phyloP scores from a whole-genome alignment of 2,329 filamentous ascomycete species.

The Paecilomyces niveus region DNA sequence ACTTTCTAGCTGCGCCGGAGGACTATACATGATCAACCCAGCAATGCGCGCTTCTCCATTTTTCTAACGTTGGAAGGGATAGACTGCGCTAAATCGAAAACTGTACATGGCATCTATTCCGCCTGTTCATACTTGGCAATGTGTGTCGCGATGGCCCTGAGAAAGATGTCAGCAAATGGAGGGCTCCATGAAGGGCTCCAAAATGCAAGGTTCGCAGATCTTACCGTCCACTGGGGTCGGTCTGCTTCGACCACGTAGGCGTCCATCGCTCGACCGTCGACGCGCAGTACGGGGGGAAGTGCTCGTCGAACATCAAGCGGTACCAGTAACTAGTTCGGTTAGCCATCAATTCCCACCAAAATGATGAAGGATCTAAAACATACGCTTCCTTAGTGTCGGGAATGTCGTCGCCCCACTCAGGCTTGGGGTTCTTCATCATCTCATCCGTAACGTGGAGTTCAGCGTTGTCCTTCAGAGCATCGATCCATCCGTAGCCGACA shows the following conservation, averaged over 20 bases:
- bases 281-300: conserved; percentile 88
- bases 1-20: not conserved
- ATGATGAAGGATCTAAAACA: conserved; percentile 23
- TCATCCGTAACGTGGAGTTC: conserved; percentile 87
- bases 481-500: conserved; percentile 98
- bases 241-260: conserved; percentile 94
- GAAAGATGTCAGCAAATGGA: conserved; percentile 9
- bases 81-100: conserved; percentile 2
- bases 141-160: conserved; percentile 69
- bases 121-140: conserved; percentile 62
- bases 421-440: conserved; percentile 97
- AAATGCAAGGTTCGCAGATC: conserved; percentile 10
- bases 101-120: conserved; percentile 17
- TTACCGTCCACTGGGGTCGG: conserved; percentile 86
- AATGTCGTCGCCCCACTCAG: conserved; percentile 87
- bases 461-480: conserved; percentile 90
- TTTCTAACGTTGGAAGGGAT: not conserved
- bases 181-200: not conserved
- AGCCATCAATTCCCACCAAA: conserved; percentile 11
- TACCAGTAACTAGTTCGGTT: conserved; percentile 72
- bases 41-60: not conserved
- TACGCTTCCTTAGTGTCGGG: conserved; percentile 96
- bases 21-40: not conserved
- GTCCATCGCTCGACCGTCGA: conserved; percentile 94
- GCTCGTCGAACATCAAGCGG: conserved; percentile 96